Conservation (phyloP, 2,329 filamentous ascomycete species). For the Fusarium paranaense region DNA sequence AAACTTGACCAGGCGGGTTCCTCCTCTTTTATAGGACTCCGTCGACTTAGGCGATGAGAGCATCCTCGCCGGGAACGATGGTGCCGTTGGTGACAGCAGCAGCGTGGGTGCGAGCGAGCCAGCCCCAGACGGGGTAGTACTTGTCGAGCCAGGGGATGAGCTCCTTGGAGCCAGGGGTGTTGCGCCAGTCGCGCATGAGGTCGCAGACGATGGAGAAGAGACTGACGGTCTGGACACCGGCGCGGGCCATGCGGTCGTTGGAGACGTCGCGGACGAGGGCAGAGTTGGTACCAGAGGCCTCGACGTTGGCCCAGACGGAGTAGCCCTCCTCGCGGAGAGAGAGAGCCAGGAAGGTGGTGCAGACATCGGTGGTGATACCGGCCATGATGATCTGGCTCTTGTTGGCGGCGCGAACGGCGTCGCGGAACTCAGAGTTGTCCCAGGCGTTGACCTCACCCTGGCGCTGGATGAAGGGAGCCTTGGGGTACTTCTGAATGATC, state of each 20-base stretch:
- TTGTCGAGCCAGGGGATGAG: constrained; percentile 73
- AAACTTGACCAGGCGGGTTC: background rate
- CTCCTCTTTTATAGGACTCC: background rate
- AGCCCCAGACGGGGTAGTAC: constrained; percentile 74
- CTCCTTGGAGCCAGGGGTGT: constrained; percentile 62
- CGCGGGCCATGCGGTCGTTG: constrained; percentile 74
- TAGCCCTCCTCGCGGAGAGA: constrained; percentile 78
- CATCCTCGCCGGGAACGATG: constrained; percentile 65
- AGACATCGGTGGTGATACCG: constrained; percentile 81
- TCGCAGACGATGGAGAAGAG: constrained; percentile 74
- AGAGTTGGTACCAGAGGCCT: constrained; percentile 76
- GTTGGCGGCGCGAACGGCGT: constrained; percentile 72
- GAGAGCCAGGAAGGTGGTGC: constrained; percentile 79
- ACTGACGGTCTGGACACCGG: constrained; percentile 73
- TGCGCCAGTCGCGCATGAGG: constrained; percentile 78
- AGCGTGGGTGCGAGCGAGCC: constrained; percentile 70
- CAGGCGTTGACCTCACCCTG: constrained; percentile 81
- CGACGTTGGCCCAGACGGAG: constrained; percentile 78
- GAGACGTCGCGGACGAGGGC: constrained; percentile 70
- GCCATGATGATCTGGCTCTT: constrained; percentile 78
- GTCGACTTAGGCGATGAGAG: constrained; percentile 19
- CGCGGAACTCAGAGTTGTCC: constrained; percentile 78
- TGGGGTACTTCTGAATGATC: constrained; percentile 74
- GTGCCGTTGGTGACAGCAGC: constrained; percentile 71
- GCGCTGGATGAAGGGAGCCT: constrained; percentile 73